Evolutionary conservation across 2,329 filamentous ascomycete genomes (phyloP), one percentile per base, ranked within the genome.

Genomic region (Fusarium siculi): DNA sequence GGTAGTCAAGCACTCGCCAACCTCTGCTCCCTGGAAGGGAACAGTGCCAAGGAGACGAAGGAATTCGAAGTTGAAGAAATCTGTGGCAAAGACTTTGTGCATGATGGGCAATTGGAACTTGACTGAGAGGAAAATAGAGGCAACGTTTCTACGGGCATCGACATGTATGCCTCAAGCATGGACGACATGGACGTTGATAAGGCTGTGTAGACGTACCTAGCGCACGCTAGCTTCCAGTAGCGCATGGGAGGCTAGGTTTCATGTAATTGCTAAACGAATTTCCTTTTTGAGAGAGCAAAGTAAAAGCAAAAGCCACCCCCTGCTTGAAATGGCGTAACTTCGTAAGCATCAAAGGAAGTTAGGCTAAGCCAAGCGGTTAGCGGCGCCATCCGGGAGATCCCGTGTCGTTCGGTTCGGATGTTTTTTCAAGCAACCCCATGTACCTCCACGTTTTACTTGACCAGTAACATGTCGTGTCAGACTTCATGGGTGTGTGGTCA

Each of bases 51-150:
- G 80, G 30, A 86, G 54, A 9, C 85, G 82, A 18, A 83, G 54
- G 9, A 78, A 72, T 70, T 86, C 84, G 67, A 86, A 86, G 70
- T 86, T 76, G 79, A 83, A 85, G 63, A 54, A 66, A 23, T 63
- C 30, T 6, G 74, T 66, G 39, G 44, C 60, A 68, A 81, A 82
- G 55, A 82, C 74, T 52, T 74, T 72, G 63, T 77, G 72, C 78
- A 83, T 82, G 28, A 63, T 77, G 53, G 52, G 28, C 32, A 28
- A 16, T 21, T 34, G 15, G n/a, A 23, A 43, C 1, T 23, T 23
- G 40, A 43, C 9, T 25, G 12, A 30, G 39, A 19, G 7, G 21
- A n/a, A 9, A 23, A 5, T 5, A 28, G 25, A 37, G 18, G 36
- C 8, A 37, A 25, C 2, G 5, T 0, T 23, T 43, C 40, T 43